Percentiles rank a stretch among this genome's conserved stretches.
These are phyloP conservation scores for Hypomyces rosellus DNA, from an alignment of 2,329 filamentous ascomycete genomes.

Conservation along the genomic window DNA sequence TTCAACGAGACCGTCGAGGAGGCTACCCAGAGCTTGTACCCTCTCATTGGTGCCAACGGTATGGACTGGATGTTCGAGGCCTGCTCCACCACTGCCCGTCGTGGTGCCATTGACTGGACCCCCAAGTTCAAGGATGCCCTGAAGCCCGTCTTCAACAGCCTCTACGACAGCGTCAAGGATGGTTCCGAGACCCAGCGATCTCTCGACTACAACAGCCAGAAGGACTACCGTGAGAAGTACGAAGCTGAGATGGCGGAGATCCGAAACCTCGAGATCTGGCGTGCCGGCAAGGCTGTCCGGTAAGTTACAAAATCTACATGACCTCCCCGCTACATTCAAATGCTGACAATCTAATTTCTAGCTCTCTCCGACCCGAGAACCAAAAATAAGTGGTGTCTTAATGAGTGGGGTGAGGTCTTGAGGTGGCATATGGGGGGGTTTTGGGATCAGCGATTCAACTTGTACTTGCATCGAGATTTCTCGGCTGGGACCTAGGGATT, in stretches of 20 bases:
- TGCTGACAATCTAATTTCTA: slow-evolving; percentile 27
- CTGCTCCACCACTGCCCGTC: slow-evolving; percentile 96
- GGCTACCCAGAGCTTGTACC: slow-evolving; percentile 96
- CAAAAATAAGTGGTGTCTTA: slow-evolving; percentile 42
- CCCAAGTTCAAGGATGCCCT: slow-evolving; percentile 94
- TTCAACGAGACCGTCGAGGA: slow-evolving; percentile 99
- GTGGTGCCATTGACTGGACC: slow-evolving; percentile 98
- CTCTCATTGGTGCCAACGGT: slow-evolving; percentile 91
- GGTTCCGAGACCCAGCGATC: slow-evolving; percentile 94
- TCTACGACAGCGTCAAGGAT: slow-evolving; percentile 88
- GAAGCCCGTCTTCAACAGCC: slow-evolving; percentile 97
- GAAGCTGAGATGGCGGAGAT: slow-evolving; percentile 99
- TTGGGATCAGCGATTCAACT: slow-evolving; percentile 1
- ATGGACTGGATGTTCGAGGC: slow-evolving; percentile 99
- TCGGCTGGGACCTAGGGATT: slow-evolving; percentile 8
- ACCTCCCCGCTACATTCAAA: neutral
- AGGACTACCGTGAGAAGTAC: slow-evolving; percentile 94
- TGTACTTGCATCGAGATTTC: slow-evolving; percentile 10
- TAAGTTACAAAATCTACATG: slow-evolving; percentile 33
- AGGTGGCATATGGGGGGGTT: slow-evolving; percentile 2
- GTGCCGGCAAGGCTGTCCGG: slow-evolving; percentile 95
- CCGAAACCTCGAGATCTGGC: slow-evolving; percentile 97
- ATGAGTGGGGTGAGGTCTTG: neutral
- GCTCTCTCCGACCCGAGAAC: slow-evolving; percentile 79
- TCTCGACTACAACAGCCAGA: slow-evolving; percentile 92